A percentile compares a stretch with the other conserved stretches of the same genome.
These are phyloP conservation scores for Fusarium anguioides DNA, from an alignment of 2,329 filamentous ascomycete species.

Conservation along the genomic window DNA sequence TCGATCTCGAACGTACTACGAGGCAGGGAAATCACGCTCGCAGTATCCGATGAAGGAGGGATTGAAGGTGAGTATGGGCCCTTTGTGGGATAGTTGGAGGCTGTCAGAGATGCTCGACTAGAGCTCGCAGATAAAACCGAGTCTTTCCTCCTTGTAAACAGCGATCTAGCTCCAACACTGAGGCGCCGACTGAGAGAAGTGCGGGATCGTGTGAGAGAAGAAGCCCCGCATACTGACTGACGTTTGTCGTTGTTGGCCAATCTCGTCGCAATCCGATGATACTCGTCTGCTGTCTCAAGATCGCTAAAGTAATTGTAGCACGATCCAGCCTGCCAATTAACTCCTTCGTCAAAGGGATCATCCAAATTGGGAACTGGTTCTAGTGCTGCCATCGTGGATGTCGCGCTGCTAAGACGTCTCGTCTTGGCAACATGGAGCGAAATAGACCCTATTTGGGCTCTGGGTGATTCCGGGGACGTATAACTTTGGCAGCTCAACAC, in stretches of 20 bases:
- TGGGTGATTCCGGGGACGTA: constrained; percentile 33
- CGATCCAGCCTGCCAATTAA: constrained; percentile 25
- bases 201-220: constrained; percentile 27
- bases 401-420: constrained; percentile 25
- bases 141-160: constrained; percentile 46
- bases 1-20: constrained; percentile 51
- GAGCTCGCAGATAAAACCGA: constrained; percentile 27
- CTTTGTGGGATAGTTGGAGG: constrained; percentile 30
- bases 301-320: constrained; percentile 48
- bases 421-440: constrained; percentile 32
- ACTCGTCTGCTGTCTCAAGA: constrained; percentile 48
- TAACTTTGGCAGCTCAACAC: constrained; percentile 41
- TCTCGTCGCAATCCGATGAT: constrained; percentile 50
- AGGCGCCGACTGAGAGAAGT: constrained; percentile 40
- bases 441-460: constrained; percentile 12
- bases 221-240: constrained; percentile 28
- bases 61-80: constrained; percentile 28
- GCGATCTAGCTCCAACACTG: constrained; percentile 43
- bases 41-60: constrained; percentile 18
- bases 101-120: constrained; percentile 22
- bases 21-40: constrained; percentile 27
- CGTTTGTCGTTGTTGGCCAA: constrained; percentile 46
- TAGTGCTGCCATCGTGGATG: constrained; percentile 8
- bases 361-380: constrained; percentile 13
- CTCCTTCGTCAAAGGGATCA: constrained; percentile 28